phyloP scores from a whole-genome alignment of 2,329 filamentous ascomycete species.

The Ramularia endophylla region DNA sequence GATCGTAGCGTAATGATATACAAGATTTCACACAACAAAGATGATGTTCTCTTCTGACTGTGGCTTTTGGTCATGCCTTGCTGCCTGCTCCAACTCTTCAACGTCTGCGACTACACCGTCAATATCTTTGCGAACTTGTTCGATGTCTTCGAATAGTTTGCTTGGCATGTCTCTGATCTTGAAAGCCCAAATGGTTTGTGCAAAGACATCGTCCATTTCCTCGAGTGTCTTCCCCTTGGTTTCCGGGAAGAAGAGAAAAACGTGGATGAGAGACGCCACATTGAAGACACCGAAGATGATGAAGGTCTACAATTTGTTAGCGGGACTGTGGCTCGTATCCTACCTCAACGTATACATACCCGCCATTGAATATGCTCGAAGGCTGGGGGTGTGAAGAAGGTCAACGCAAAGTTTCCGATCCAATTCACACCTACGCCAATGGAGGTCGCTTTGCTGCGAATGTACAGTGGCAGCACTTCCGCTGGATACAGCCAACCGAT shows the following conservation, averaged over 20 bases:
- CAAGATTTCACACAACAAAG: too few relatives aligned
- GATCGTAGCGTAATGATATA: too few relatives aligned
- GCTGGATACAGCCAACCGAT: slow-evolving; percentile 10
- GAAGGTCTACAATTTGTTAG: slow-evolving; percentile 6
- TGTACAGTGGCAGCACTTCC: slow-evolving; percentile 9
- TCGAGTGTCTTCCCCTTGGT: slow-evolving; percentile 15
- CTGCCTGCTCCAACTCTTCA: not conserved
- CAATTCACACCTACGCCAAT: slow-evolving; percentile 9
- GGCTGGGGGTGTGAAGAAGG: slow-evolving; percentile 9
- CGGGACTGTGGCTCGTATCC: not conserved
- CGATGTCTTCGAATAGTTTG: slow-evolving; percentile 5
- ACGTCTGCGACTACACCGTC: slow-evolving; percentile 6
- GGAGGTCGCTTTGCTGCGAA: slow-evolving; percentile 7
- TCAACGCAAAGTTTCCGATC: slow-evolving; percentile 9
- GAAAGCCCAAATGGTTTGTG: slow-evolving; percentile 11
- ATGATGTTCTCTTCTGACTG: too few relatives aligned
- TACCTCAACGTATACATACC: not conserved
- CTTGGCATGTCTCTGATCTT: slow-evolving; percentile 9
- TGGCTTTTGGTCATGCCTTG: too few relatives aligned
- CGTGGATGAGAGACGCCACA: slow-evolving; percentile 6
- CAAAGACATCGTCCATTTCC: slow-evolving; percentile 35
- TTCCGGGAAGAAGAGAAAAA: slow-evolving; percentile 13
- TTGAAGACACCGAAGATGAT: slow-evolving; percentile 13
- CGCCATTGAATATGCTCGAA: slow-evolving; percentile 10
- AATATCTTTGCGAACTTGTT: slow-evolving; percentile 6